Conservation (phyloP, 371 early-diverging fungal species). For the Apophysomyces ossiformis region DNA sequence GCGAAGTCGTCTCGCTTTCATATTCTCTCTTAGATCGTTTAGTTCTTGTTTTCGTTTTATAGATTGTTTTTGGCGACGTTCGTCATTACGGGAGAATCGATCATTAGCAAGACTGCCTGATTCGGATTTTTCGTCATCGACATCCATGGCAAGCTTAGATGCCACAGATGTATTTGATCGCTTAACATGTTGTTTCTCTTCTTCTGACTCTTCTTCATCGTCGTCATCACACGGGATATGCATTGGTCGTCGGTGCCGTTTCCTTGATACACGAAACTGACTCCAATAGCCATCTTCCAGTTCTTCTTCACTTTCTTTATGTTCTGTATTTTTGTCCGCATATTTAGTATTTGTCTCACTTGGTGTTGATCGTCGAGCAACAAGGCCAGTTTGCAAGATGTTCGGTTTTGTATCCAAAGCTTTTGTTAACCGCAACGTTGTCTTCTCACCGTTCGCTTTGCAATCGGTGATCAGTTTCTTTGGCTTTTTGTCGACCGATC, state of each 20-base stretch:
- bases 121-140: background rate
- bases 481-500: background rate
- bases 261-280: background rate
- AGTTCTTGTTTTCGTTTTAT: background rate
- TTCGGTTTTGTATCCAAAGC: background rate
- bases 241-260: background rate
- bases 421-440: background rate
- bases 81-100: background rate
- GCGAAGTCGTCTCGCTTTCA: background rate
- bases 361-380: conserved; percentile 5
- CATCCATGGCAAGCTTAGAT: background rate
- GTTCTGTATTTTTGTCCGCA: background rate
- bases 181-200: too few relatives aligned
- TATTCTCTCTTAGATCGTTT: background rate
- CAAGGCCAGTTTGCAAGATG: background rate
- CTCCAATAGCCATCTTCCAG: conserved; percentile 1
- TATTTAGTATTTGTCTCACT: background rate
- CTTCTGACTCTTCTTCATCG: conserved; percentile 24
- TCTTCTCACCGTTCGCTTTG: conserved; percentile 3
- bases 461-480: background rate
- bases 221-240: conserved; percentile 23
- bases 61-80: background rate
- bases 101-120: background rate
- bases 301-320: too few relatives aligned
- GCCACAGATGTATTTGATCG: background rate